These are phyloP conservation scores for Simplicillium aogashimaense DNA, from an alignment of 2,329 filamentous ascomycete species.

Conservation along the genomic window DNA sequence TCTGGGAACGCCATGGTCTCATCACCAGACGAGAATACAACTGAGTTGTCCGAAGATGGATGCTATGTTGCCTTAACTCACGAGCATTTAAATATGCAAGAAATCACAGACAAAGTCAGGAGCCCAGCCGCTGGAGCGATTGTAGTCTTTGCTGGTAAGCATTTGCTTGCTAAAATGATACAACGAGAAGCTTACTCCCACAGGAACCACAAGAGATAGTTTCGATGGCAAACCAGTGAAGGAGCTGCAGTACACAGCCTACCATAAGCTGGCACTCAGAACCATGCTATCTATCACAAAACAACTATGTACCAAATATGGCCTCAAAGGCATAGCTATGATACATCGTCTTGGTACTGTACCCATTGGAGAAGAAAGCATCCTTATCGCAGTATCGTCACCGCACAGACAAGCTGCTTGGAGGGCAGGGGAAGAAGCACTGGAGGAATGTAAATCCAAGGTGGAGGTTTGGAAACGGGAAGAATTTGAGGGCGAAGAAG, in stretches of 20 bases:
- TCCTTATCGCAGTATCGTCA: conserved; percentile 77
- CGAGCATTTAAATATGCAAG: conserved; percentile 44
- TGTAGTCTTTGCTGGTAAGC: conserved; percentile 62
- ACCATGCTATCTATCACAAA: conserved; percentile 58
- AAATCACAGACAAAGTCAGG: conserved; percentile 56
- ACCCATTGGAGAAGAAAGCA: conserved; percentile 86
- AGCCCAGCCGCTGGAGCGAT: conserved; percentile 67
- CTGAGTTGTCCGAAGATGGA: conserved; percentile 22
- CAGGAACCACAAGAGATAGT: conserved; percentile 68
- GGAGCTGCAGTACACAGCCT: conserved; percentile 66
- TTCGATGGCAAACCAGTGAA: conserved; percentile 64
- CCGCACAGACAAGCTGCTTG: conserved; percentile 79
- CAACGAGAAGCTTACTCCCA: neutral
- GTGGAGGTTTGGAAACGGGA: conserved; percentile 97
- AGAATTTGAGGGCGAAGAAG: conserved; percentile 69
- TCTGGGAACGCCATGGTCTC: no score
- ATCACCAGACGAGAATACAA: no score
- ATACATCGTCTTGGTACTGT: conserved; percentile 78
- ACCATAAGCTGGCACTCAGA: conserved; percentile 57
- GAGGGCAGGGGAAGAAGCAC: conserved; percentile 77
- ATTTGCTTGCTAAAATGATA: conserved; percentile 6
- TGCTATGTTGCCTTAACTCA: conserved; percentile 63
- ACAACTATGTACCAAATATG: conserved; percentile 47
- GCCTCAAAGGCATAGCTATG: conserved; percentile 65
- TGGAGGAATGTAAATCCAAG: conserved; percentile 75